Base-by-base conservation (phyloP, 2,329 filamentous ascomycete genomes). In the Zymoseptoria tritici region DNA sequence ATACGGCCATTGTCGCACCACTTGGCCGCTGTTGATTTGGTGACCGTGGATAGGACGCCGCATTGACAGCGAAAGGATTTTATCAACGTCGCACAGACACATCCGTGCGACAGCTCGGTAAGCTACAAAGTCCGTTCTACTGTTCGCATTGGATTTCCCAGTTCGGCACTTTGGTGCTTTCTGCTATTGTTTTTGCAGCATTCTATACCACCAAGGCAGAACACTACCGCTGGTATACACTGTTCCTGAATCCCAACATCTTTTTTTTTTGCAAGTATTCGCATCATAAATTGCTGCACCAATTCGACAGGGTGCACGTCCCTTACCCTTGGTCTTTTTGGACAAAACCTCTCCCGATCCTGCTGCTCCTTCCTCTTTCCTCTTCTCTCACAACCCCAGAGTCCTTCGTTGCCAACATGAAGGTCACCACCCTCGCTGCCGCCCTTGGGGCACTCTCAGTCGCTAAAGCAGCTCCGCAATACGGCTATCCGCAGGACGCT, bases 351-450 rank as follows among this genome's bases (percentile, higher is more conserved):
- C 36, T 11, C 5, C 4, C 36, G 16, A 11, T 4, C 16, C 13
- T 46, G 36, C 11, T 16, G 3, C 7, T 46, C 21, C 11, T 24
- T 29, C 57, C 9, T 49, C 49, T 26, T 50, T 21, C 42, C 57
- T 24, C 50, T 50, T 52, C 20, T 24, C 20, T 53, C 31, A 51
- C 60, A 46, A 26, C 31, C 54, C 42, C 22, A 42, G 46, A 29
- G 51, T 55, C 62, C 52, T 54, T 61, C 59, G 53, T 54, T 60
- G 21, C 57, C 29, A 55, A 55, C 57, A 64, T 64, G 63, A 62
- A 59, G 60, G 56, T 61, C 61, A 58, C 52, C 54, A 56, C 56
- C 11, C 31, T 62, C 46, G 54, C 46, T 57, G 59, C 46, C 13
- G 64, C 56, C 26, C 6, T 61, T 22, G 51, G 59, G 29, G 63